Percentiles rank a stretch among this genome's conserved stretches.
These are phyloP conservation scores for Hansenula anomala DNA, from an alignment of 1,139 yeast genomes.

Conservation along the genomic window DNA sequence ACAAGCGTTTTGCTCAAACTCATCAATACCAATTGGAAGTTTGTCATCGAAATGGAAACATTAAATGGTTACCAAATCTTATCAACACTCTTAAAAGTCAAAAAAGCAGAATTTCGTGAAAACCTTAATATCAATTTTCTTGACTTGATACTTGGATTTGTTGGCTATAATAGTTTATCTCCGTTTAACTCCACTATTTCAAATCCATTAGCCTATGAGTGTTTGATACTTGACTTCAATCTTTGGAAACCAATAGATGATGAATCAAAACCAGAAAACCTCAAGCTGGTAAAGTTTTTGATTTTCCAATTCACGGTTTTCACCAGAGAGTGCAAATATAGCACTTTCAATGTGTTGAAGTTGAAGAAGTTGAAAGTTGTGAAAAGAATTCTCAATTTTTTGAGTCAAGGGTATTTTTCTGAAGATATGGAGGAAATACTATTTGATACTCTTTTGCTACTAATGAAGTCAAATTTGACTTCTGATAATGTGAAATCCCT, in stretches of 20 bases:
- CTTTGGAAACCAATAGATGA: constrained; percentile 36
- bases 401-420: constrained; percentile 37
- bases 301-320: constrained; percentile 54
- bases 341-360: constrained; percentile 43
- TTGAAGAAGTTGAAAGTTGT: constrained; percentile 50
- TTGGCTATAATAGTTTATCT: constrained; percentile 39
- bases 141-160: constrained; percentile 35
- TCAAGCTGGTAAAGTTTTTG: constrained; percentile 43
- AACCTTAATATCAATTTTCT: constrained; percentile 28
- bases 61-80: constrained; percentile 38
- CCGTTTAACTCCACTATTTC: constrained; percentile 39
- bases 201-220: constrained; percentile 41
- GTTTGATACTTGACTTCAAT: constrained; percentile 42
- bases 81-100: constrained; percentile 33
- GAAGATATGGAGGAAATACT: constrained; percentile 31
- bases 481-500: constrained; percentile 35
- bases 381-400: constrained; percentile 47
- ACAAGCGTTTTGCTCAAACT: constrained; percentile 29
- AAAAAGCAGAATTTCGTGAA: constrained; percentile 23
- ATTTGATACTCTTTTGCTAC: constrained; percentile 29
- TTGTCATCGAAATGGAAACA: constrained; percentile 33
- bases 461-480: constrained; percentile 35
- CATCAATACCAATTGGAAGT: constrained; percentile 26
- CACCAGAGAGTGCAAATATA: constrained; percentile 44
- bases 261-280: constrained; percentile 20